Evolutionary conservation across 148 eudicot genomes (phyloP).

Genomic region (Pharnaceum exiguum): DNA sequence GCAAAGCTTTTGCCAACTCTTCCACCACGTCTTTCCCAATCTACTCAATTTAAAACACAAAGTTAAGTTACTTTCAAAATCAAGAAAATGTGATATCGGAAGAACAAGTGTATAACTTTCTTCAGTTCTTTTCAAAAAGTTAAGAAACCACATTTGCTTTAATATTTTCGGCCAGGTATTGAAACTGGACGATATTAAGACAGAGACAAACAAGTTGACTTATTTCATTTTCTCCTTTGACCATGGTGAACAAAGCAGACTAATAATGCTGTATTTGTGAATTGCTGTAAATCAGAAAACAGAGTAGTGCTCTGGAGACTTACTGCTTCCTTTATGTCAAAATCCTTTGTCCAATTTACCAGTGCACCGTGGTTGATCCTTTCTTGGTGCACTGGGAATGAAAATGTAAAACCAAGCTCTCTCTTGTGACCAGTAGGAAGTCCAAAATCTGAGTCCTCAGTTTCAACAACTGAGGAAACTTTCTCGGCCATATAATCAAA

Average conservation of each 20-base stretch:
- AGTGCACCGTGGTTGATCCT: slow-evolving; percentile 36
- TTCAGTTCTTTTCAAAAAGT: no score
- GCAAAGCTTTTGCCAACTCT: slow-evolving; percentile 30
- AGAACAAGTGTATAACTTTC: neutral
- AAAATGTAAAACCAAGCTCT: slow-evolving; percentile 46
- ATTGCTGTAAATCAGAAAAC: no score
- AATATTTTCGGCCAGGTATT: neutral
- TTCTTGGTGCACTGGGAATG: slow-evolving; percentile 40
- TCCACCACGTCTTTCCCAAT: slow-evolving; percentile 34
- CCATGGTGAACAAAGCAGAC: no score
- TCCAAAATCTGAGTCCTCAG: slow-evolving; percentile 10
- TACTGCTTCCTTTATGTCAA: slow-evolving; percentile 31
- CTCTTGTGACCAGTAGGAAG: slow-evolving; percentile 23
- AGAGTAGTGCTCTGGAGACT: slow-evolving; percentile 14
- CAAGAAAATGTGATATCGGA: neutral
- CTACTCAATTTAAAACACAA: slow-evolving; percentile 19
- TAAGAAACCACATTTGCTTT: no score
- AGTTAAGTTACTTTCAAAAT: neutral
- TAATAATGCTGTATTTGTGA: no score
- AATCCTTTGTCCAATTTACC: slow-evolving; percentile 42
- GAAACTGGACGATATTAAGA: no score
- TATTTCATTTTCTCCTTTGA: no score
- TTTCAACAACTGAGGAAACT: slow-evolving; percentile 19
- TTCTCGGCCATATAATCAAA: slow-evolving; percentile 40
- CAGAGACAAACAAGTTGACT: no score